phyloP scores from a whole-genome alignment of 495 filamentous ascomycete species.

The Annulohypoxylon bovei region DNA sequence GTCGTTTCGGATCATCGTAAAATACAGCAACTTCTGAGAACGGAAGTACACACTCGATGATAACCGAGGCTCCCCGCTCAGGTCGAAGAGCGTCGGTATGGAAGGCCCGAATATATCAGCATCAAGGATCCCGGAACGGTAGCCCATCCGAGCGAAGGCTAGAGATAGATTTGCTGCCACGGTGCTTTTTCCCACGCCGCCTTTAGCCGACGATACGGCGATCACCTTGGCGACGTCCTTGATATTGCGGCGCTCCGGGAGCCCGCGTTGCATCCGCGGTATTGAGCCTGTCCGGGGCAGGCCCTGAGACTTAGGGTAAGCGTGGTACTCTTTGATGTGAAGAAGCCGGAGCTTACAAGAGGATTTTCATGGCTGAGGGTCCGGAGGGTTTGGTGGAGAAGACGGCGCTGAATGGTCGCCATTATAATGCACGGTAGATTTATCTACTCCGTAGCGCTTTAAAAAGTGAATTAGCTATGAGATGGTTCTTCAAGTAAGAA shows the following conservation, averaged over 20 bases:
- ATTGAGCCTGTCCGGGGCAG: slow-evolving; percentile 82
- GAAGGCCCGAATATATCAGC: slow-evolving; percentile 97
- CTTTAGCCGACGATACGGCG: slow-evolving; percentile 94
- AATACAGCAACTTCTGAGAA: neutral
- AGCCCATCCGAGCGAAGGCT: slow-evolving; percentile 80
- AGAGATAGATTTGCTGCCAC: slow-evolving; percentile 91
- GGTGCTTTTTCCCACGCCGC: slow-evolving; percentile 95
- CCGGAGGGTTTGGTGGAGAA: slow-evolving; percentile 75
- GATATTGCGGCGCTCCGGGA: slow-evolving; percentile 83
- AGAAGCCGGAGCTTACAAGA: slow-evolving; percentile 63
- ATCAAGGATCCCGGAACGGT: slow-evolving; percentile 87
- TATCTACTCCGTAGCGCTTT: neutral
- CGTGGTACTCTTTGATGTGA: neutral
- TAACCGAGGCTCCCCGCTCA: slow-evolving; percentile 76
- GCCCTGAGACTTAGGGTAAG: slow-evolving; percentile 63
- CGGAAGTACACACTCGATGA: slow-evolving; percentile 61
- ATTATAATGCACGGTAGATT: slow-evolving; percentile 47
- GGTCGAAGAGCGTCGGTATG: slow-evolving; percentile 87
- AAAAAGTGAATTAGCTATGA: neutral
- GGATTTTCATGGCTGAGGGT: slow-evolving; percentile 89
- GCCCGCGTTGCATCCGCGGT: slow-evolving; percentile 82
- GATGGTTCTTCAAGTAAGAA: neutral
- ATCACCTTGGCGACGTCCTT: slow-evolving; percentile 85
- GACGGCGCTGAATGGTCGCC: slow-evolving; percentile 55
- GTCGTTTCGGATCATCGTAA: neutral